A percentile compares a stretch with the other conserved stretches of the same genome.
Conservation (phyloP, 2,329 filamentous ascomycete species). For the Penicillium italicum region DNA sequence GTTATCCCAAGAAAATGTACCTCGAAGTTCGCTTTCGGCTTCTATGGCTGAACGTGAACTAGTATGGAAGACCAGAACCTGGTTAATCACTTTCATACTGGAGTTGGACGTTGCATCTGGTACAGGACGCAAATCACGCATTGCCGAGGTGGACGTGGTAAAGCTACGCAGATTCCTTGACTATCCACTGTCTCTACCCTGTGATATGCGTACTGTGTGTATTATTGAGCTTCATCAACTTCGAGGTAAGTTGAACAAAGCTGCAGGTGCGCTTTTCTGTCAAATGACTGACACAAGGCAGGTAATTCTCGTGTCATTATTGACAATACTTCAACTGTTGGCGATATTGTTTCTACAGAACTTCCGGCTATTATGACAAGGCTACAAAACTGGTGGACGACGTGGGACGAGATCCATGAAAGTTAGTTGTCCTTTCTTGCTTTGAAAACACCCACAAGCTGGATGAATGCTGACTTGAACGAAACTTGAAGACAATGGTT, state of each 20-base stretch:
- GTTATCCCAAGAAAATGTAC: slow-evolving; percentile 29
- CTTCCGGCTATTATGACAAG: slow-evolving; percentile 32
- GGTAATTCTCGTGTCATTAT: slow-evolving; percentile 30
- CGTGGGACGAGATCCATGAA: slow-evolving; percentile 35
- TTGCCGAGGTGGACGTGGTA: slow-evolving; percentile 32
- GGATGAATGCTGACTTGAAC: not conserved
- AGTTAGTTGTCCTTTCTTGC: slow-evolving; percentile 19
- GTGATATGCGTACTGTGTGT: slow-evolving; percentile 35
- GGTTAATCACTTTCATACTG: slow-evolving; percentile 35
- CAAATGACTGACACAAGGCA: slow-evolving; percentile 9
- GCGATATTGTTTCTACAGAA: slow-evolving; percentile 27
- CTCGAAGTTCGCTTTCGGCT: slow-evolving; percentile 34
- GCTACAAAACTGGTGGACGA: slow-evolving; percentile 34
- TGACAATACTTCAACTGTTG: slow-evolving; percentile 25
- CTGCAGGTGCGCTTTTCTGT: not conserved
- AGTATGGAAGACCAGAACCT: slow-evolving; percentile 36
- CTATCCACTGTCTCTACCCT: slow-evolving; percentile 34
- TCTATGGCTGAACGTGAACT: slow-evolving; percentile 34
- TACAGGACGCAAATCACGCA: slow-evolving; percentile 35
- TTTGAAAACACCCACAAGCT: not conserved
- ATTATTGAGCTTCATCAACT: slow-evolving; percentile 38
- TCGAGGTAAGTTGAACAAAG: slow-evolving; percentile 21
- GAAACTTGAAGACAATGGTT: slow-evolving; percentile 31
- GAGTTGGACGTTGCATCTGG: slow-evolving; percentile 37
- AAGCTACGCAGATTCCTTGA: slow-evolving; percentile 35